Evolutionary conservation across 176 grass and related monocot species (phyloP).

Genomic region (Canna indica): DNA sequence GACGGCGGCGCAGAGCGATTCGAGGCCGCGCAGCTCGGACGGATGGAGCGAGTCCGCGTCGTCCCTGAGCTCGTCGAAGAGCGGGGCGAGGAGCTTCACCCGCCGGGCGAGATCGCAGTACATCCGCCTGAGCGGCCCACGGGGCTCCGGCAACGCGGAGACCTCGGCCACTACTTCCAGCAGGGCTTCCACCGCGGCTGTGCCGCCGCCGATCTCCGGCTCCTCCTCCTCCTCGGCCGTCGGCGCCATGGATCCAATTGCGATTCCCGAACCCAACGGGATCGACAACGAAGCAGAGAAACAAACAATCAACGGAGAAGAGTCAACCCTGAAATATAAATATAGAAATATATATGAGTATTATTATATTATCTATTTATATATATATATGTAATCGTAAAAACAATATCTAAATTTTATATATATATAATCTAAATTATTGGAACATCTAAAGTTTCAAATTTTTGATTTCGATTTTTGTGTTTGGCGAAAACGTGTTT

Average conservation of each 20-base stretch:
- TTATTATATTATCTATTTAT: too few species aligned
- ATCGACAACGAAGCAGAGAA: background rate
- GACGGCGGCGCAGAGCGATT: constrained; percentile 36
- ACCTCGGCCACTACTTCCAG: constrained; percentile 47
- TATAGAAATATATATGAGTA: too few species aligned
- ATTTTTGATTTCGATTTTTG: too few species aligned
- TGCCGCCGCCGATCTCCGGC: background rate
- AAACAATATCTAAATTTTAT: too few species aligned
- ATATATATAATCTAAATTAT: too few species aligned
- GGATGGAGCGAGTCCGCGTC: background rate
- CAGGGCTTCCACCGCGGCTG: constrained; percentile 17
- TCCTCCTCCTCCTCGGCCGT: constrained; percentile 15
- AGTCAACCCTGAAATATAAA: too few species aligned
- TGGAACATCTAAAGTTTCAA: too few species aligned
- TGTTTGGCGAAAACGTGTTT: too few species aligned
- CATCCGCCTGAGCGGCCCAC: constrained; percentile 60
- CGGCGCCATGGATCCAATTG: constrained; percentile 5
- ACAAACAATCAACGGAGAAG: background rate
- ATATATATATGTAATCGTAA: too few species aligned
- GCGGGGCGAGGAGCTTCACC: constrained; percentile 73
- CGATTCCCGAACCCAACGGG: background rate
- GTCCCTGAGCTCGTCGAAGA: constrained; percentile 51
- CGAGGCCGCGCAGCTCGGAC: background rate
- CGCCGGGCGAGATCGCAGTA: constrained; percentile 68
- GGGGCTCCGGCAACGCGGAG: constrained; percentile 55